Base-by-base conservation (phyloP, 208 protist genomes). In the Crithidia brevicula region DNA sequence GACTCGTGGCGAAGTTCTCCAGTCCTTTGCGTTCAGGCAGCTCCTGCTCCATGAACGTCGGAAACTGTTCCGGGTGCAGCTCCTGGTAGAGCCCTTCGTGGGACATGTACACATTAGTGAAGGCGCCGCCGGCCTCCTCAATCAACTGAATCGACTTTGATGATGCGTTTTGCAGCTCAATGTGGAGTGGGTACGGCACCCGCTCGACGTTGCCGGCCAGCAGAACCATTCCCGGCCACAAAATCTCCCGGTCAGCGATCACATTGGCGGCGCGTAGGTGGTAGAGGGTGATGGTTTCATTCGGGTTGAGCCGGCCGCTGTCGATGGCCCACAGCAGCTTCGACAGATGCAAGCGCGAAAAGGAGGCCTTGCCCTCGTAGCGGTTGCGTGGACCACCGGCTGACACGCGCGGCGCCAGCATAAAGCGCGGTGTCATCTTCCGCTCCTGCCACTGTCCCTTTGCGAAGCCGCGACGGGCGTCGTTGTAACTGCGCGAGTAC, bases 361-460 rank as follows among this genome's bases (percentile, higher is more conserved):
- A 95, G 38, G 77, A 61, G 10, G 89, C 75, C 53, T 95, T 95
- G 8, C 92, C 92, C 57, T 95, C 86, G 72, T 95, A 97, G 18
- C 92, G 87, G 49, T 92, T 92, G 42, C 89, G 81, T 34, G 92
- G 89, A 0, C 89, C 89, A 4, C 86, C 84, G 0, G 86, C 74
- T 1, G 86, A 93, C 18, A 97, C 89, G 31, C 92, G 89, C 16
- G 92, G 92, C 1, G 92, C 92, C 20, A 97, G 74, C 92, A 95
- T 95, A 67, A 94, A 97, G 25, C 89, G 85, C 38, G 92, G 92
- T 25, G 92, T 95, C 86, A 95, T 95, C 62, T 95, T 95, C 1
- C 88, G 85, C 64, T 97, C 89, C 65, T 95, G 92, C 92, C 92
- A 97, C 74, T 92, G 85, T 9, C 89, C 89, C 49, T 88, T 83